Evolutionary conservation across 78 protist genomes (phyloP).

Genomic region (Creolimax fragrantissima): DNA sequence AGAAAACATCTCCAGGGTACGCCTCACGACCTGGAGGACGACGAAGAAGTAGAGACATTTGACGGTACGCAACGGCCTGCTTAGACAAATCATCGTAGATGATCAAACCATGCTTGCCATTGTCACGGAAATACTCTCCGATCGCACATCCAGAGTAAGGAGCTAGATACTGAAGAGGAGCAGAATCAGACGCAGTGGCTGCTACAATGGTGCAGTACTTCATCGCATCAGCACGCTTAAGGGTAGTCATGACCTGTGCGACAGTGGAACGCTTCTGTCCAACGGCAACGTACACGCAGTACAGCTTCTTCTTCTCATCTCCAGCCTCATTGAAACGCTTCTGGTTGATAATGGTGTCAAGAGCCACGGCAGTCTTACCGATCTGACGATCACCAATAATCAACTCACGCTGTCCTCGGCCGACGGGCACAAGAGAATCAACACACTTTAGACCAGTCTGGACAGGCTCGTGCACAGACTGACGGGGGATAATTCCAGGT

Average conservation of each 20-base stretch:
- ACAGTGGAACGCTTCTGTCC: conserved; percentile 73
- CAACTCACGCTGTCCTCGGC: conserved; percentile 79
- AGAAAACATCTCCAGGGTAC: conserved; percentile 80
- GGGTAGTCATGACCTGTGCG: conserved; percentile 40
- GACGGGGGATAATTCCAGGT: conserved; percentile 61
- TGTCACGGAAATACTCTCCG: conserved; percentile 61
- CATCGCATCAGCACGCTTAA: conserved; percentile 37
- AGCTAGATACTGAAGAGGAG: conserved; percentile 69
- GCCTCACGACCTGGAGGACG: conserved; percentile 76
- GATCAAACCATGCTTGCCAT: conserved; percentile 59
- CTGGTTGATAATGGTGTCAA: conserved; percentile 68
- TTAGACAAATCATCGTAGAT: conserved; percentile 69
- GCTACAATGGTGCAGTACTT: conserved; percentile 56
- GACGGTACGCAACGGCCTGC: conserved; percentile 82
- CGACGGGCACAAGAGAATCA: conserved; percentile 73
- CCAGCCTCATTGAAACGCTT: conserved; percentile 35
- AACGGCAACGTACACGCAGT: conserved; percentile 56
- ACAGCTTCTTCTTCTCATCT: conserved; percentile 39
- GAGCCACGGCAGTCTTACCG: conserved; percentile 71
- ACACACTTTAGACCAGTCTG: conserved; percentile 68
- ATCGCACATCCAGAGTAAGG: conserved; percentile 64
- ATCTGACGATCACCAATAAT: conserved; percentile 75
- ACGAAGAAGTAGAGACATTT: conserved; percentile 70
- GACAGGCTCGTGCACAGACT: conserved; percentile 72
- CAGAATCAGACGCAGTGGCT: conserved; percentile 75